Evolutionary conservation across 2,329 filamentous ascomycete genomes (phyloP).

Genomic region (Pseudonectria buxi): DNA sequence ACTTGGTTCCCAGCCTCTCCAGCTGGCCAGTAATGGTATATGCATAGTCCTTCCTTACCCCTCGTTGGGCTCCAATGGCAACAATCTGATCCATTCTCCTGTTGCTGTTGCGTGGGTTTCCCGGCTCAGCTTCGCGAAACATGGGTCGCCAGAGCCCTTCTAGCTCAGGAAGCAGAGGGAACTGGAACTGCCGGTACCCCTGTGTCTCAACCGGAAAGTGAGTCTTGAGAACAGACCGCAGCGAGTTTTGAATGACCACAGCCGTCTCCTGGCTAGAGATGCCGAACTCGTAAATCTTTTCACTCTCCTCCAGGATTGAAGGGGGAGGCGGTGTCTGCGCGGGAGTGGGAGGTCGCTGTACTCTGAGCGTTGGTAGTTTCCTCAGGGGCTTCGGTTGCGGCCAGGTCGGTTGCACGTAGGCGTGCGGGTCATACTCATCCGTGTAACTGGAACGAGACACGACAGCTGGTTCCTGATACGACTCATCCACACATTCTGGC

Average conservation of each 20-base stretch:
- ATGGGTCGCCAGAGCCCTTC: conserved; percentile 48
- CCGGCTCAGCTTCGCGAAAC: conserved; percentile 32
- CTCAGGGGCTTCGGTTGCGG: conserved; percentile 16
- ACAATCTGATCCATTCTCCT: conserved; percentile 51
- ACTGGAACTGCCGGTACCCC: conserved; percentile 42
- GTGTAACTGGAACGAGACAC: conserved; percentile 9
- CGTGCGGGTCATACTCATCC: conserved; percentile 43
- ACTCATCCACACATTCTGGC: conserved; percentile 5
- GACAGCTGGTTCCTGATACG: conserved; percentile 8
- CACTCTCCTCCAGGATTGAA: conserved; percentile 18
- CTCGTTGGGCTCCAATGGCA: conserved; percentile 51
- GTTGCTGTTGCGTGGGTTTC: conserved; percentile 23
- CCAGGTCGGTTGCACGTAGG: conserved; percentile 25
- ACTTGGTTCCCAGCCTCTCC: conserved; percentile 47
- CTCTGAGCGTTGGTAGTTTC: conserved; percentile 16
- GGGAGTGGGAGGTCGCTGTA: conserved; percentile 35
- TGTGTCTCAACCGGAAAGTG: conserved; percentile 43
- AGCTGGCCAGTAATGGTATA: conserved; percentile 43
- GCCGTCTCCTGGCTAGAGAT: conserved; percentile 38
- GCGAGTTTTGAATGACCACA: conserved; percentile 49
- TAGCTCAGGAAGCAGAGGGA: conserved; percentile 41
- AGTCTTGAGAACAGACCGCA: conserved; percentile 45
- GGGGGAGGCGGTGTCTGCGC: conserved; percentile 34
- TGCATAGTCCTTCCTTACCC: conserved; percentile 44
- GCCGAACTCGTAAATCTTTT: conserved; percentile 40